Evolutionary conservation across 805 yeast genomes (phyloP).

Genomic region (Candida peoriensis): DNA sequence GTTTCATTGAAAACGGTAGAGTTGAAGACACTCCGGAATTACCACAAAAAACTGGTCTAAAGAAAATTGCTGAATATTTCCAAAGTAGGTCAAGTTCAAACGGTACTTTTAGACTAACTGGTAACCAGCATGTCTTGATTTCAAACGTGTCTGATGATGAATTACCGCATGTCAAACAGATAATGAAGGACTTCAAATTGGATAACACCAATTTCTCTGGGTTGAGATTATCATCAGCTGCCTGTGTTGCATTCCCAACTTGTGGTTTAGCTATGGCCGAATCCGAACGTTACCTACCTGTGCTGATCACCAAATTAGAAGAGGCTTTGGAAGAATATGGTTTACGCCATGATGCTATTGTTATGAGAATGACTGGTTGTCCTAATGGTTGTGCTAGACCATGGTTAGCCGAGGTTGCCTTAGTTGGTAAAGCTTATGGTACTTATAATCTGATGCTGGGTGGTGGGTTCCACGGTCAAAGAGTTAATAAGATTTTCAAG

Average conservation of each 20-base stretch:
- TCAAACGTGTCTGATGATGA: slow-evolving; percentile 70
- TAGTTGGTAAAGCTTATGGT: slow-evolving; percentile 92
- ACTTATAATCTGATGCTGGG: slow-evolving; percentile 93
- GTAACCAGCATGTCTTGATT: slow-evolving; percentile 87
- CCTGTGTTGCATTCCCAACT: slow-evolving; percentile 98
- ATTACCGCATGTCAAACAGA: slow-evolving; percentile 51
- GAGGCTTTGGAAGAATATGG: slow-evolving; percentile 87
- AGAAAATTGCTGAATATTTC: slow-evolving; percentile 69
- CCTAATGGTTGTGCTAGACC: slow-evolving; percentile 99
- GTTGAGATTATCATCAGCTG: slow-evolving; percentile 84
- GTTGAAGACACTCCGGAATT: slow-evolving; percentile 87
- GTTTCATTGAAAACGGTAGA: slow-evolving; percentile 94
- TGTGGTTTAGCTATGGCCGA: slow-evolving; percentile 99
- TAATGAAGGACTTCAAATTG: slow-evolving; percentile 69
- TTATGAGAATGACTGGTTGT: slow-evolving; percentile 98
- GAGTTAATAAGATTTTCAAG: slow-evolving; percentile 84
- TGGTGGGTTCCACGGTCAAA: slow-evolving; percentile 92
- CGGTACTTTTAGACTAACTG: slow-evolving; percentile 90
- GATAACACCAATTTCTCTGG: slow-evolving; percentile 82
- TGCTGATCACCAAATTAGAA: slow-evolving; percentile 75
- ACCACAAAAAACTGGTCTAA: slow-evolving; percentile 85
- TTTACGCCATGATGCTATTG: slow-evolving; percentile 87
- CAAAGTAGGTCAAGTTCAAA: slow-evolving; percentile 40
- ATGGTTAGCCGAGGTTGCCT: slow-evolving; percentile 94
- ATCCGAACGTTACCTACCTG: slow-evolving; percentile 85